These are phyloP conservation scores for Funneliformis mosseae DNA, from an alignment of 192 early-diverging fungal species.

Conservation along the genomic window DNA sequence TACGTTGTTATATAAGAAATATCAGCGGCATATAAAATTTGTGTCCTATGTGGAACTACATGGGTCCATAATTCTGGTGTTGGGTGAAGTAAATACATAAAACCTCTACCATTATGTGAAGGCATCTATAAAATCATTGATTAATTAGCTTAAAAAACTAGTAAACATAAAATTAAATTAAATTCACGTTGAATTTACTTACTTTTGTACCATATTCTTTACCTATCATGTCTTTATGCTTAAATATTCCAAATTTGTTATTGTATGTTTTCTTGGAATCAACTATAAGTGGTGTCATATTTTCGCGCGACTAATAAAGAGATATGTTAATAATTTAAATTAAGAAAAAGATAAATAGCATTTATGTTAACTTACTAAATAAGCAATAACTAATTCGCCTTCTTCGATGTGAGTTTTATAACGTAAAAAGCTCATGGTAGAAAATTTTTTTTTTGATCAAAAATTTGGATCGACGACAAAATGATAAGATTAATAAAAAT, in stretches of 20 bases:
- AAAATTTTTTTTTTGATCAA: no score
- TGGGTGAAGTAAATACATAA: constrained; percentile 84
- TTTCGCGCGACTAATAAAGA: constrained; percentile 62
- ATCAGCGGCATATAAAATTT: constrained; percentile 94
- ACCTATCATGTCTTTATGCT: constrained; percentile 84
- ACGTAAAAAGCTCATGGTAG: not conserved
- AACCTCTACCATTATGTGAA: constrained; percentile 66
- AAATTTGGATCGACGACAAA: no score
- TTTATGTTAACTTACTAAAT: constrained; percentile 56
- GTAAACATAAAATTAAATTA: not conserved
- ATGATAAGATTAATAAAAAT: no score
- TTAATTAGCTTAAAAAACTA: not conserved
- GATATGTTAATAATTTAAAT: not conserved
- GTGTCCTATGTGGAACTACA: constrained; percentile 90
- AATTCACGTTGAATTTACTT: not conserved
- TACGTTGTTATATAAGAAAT: constrained; percentile 86
- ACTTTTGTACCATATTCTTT: constrained; percentile 83
- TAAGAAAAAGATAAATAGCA: constrained; percentile 1
- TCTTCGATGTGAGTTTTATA: constrained; percentile 57
- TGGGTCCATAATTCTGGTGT: constrained; percentile 97
- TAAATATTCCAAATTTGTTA: constrained; percentile 82
- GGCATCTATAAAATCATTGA: constrained; percentile 52
- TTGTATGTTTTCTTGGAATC: constrained; percentile 62
- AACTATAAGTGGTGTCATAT: constrained; percentile 66
- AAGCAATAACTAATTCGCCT: constrained; percentile 80